These are phyloP conservation scores for Ogataea paraovalis DNA, from an alignment of 805 yeast species.

Conservation along the genomic window DNA sequence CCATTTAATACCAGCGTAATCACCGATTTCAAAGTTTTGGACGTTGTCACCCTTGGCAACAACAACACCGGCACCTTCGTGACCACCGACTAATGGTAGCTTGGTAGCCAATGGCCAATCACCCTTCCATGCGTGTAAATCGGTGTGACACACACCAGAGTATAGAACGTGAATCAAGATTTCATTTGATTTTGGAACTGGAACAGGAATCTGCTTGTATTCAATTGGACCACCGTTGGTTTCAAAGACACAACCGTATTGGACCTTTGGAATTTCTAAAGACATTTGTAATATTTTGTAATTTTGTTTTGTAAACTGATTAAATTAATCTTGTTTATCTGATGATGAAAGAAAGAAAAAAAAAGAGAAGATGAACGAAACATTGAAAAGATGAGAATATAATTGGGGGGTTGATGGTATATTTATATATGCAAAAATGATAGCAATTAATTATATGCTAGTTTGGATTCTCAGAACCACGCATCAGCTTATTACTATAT, in stretches of 20 bases:
- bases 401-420: neutral
- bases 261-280: slow-evolving; percentile 48
- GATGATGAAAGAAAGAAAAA: neutral
- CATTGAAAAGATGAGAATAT: neutral
- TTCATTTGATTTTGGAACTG: slow-evolving; percentile 68
- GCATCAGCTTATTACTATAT: neutral
- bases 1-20: slow-evolving; percentile 76
- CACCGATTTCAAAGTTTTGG: slow-evolving; percentile 65
- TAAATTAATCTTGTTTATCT: neutral
- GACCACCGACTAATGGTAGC: slow-evolving; percentile 74
- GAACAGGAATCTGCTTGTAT: slow-evolving; percentile 70
- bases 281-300: slow-evolving; percentile 1
- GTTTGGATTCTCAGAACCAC: neutral
- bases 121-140: slow-evolving; percentile 85
- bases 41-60: slow-evolving; percentile 68
- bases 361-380: neutral
- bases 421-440: neutral
- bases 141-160: slow-evolving; percentile 90
- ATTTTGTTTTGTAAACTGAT: slow-evolving; percentile 45
- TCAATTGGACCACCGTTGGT: slow-evolving; percentile 54
- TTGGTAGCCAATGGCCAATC: slow-evolving; percentile 77
- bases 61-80: slow-evolving; percentile 80
- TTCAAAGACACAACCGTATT: slow-evolving; percentile 64
- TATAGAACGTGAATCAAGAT: slow-evolving; percentile 71
- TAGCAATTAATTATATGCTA: neutral